Percentiles rank a stretch among this genome's conserved stretches.
Conservation (phyloP, 2,329 filamentous ascomycete species). For the Diaporthe sp. region DNA sequence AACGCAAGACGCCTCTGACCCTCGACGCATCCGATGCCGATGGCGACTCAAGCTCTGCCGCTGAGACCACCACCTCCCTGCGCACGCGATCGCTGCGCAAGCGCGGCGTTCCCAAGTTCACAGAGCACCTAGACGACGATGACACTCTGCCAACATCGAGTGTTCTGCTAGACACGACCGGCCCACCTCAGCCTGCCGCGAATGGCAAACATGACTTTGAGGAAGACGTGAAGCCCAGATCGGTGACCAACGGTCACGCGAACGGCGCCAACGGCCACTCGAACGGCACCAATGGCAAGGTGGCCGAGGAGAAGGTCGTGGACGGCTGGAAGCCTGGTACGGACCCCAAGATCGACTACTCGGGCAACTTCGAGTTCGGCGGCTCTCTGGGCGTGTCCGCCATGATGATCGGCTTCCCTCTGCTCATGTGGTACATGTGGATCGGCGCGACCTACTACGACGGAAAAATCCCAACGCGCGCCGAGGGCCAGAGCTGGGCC, state of each 20-base stretch:
- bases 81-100: constrained; percentile 55
- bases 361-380: constrained; percentile 84
- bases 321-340: constrained; percentile 73
- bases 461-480: constrained; percentile 81
- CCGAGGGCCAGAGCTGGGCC: constrained; percentile 73
- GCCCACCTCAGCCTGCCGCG: neutral
- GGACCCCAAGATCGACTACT: constrained; percentile 75
- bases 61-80: constrained; percentile 55
- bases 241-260: constrained; percentile 43
- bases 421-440: constrained; percentile 99
- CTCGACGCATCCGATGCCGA: constrained; percentile 62
- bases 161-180: constrained; percentile 46
- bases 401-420: constrained; percentile 95
- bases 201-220: constrained; percentile 10
- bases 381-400: constrained; percentile 82
- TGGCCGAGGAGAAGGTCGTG: constrained; percentile 52
- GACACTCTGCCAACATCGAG: constrained; percentile 48
- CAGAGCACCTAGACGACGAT: constrained; percentile 65
- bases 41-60: constrained; percentile 63
- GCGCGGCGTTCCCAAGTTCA: constrained; percentile 63
- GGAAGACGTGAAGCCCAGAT: neutral
- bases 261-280: constrained; percentile 49
- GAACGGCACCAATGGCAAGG: constrained; percentile 50
- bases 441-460: constrained; percentile 94
- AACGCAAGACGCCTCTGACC: constrained; percentile 65